These are phyloP conservation scores for Cryptosporidium xiaoi DNA, from an alignment of 169 alveolate species.

Conservation along the genomic window DNA sequence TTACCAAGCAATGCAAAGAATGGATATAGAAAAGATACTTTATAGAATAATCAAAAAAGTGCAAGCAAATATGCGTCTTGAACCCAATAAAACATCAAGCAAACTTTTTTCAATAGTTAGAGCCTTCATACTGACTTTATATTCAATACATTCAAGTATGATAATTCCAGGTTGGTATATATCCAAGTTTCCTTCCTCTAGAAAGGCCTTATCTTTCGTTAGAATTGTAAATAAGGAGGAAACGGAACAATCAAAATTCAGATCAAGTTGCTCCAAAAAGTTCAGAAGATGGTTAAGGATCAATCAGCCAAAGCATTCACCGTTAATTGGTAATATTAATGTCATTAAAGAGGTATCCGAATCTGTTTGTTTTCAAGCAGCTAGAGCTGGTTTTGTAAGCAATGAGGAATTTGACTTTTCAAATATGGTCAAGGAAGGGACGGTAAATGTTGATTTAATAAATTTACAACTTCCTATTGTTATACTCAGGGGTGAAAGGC, in stretches of 20 bases:
- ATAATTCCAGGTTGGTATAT: constrained; percentile 54
- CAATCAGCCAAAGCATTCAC: constrained; percentile 4
- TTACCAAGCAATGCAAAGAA: background rate
- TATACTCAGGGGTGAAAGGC: background rate
- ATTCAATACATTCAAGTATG: constrained; percentile 21
- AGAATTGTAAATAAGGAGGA: background rate
- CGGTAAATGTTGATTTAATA: constrained; percentile 30
- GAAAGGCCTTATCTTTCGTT: constrained; percentile 18
- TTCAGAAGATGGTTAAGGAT: constrained; percentile 23
- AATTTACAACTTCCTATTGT: constrained; percentile 58
- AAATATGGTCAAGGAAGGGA: constrained; percentile 59
- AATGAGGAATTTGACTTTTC: constrained; percentile 50
- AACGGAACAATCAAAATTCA: constrained; percentile 26
- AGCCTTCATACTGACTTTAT: constrained; percentile 60
- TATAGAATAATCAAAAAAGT: constrained; percentile 37
- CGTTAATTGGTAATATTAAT: constrained; percentile 13
- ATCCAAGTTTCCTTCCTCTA: constrained; percentile 1
- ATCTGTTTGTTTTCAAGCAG: constrained; percentile 58
- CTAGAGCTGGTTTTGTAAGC: constrained; percentile 70
- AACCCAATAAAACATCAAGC: constrained; percentile 17
- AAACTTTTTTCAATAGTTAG: constrained; percentile 10
- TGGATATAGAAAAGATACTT: background rate
- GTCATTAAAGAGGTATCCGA: constrained; percentile 17
- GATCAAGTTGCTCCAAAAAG: constrained; percentile 14
- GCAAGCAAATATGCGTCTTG: constrained; percentile 7